These are phyloP conservation scores for Purshia tridentata DNA, from an alignment of 306 rosid genomes.

Conservation along the genomic window DNA sequence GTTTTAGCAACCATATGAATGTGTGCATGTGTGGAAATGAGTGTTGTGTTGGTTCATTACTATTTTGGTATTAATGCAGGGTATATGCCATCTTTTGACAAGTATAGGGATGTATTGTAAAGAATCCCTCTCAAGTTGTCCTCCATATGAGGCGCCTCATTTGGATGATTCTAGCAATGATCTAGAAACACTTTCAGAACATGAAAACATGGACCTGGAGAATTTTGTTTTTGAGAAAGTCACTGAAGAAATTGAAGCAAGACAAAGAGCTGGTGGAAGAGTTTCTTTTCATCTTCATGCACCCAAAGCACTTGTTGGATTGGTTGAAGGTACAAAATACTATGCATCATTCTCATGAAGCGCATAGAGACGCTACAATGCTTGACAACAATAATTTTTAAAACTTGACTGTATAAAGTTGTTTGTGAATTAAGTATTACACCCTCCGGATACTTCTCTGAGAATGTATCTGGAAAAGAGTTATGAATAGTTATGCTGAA, in stretches of 20 bases:
- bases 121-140: constrained; percentile 62
- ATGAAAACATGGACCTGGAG: constrained; percentile 94
- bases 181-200: constrained; percentile 66
- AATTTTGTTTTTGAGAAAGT: constrained; percentile 83
- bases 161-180: constrained; percentile 71
- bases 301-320: constrained; percentile 63
- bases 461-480: neutral
- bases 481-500: neutral
- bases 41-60: neutral
- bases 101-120: constrained; percentile 72
- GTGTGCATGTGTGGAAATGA: neutral
- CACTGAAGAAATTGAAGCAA: constrained; percentile 82
- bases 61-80: constrained; percentile 55
- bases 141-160: constrained; percentile 57
- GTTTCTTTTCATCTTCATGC: constrained; percentile 82
- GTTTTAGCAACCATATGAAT: neutral
- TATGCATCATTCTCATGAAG: neutral
- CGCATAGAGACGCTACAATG: neutral
- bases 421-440: constrained; percentile 9
- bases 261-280: constrained; percentile 64
- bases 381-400: neutral
- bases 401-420: neutral
- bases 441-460: constrained; percentile 2
- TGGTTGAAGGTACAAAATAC: constrained; percentile 72
- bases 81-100: constrained; percentile 77